Evolutionary conservation across 1,284 basidiomycete genomes (phyloP).

Genomic region (Moesziomyces sp.): DNA sequence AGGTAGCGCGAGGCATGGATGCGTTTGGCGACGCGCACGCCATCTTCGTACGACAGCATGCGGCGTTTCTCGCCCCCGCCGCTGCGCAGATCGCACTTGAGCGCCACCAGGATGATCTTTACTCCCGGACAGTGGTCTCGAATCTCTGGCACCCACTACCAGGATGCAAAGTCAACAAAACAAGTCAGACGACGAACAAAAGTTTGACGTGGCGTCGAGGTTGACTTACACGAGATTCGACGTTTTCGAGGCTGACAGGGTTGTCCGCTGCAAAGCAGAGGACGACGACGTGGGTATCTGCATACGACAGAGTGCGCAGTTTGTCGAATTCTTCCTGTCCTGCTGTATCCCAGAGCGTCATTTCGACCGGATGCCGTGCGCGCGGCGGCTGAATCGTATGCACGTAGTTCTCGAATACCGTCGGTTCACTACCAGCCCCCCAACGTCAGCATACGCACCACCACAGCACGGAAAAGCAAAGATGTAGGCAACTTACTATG

Average conservation of each 20-base stretch:
- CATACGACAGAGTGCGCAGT: constrained; percentile 87
- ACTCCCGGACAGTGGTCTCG: constrained; percentile 88
- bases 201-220: too few relatives aligned
- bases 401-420: constrained; percentile 82
- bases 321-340: constrained; percentile 97
- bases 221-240: constrained; percentile 76
- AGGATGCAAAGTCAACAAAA: not conserved
- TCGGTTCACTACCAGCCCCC: constrained; percentile 53
- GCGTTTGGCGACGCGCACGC: constrained; percentile 36
- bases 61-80: constrained; percentile 76
- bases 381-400: constrained; percentile 72
- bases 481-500: constrained; percentile 19
- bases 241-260: constrained; percentile 88
- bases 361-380: constrained; percentile 79
- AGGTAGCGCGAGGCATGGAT: constrained; percentile 44
- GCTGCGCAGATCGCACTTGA: constrained; percentile 93
- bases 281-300: constrained; percentile 83
- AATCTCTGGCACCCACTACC: constrained; percentile 87
- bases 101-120: constrained; percentile 76
- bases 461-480: not conserved
- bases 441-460: not conserved
- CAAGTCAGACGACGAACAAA: too few relatives aligned
- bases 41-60: constrained; percentile 85
- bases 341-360: constrained; percentile 96
- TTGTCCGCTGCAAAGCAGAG: constrained; percentile 41